Evolutionary conservation across 2,329 filamentous ascomycete genomes (phyloP).

Genomic region (Domatiomyces globalis): DNA sequence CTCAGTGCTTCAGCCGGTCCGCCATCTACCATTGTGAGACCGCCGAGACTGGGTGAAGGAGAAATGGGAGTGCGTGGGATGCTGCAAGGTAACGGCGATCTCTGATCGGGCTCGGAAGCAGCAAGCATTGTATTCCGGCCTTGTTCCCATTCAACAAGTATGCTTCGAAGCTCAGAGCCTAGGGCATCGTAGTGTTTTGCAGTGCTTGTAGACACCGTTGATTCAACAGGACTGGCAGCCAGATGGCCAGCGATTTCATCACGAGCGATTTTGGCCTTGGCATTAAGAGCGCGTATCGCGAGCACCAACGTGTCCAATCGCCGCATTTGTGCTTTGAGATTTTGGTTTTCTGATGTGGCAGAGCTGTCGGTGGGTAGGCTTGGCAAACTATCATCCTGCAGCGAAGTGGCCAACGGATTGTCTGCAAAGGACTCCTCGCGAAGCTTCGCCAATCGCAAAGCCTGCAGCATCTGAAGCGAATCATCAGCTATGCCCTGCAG

Average conservation of each 20-base stretch:
- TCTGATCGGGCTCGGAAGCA: constrained; percentile 32
- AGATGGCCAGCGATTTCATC: constrained; percentile 68
- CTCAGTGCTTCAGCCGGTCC: constrained; percentile 57
- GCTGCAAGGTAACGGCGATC: constrained; percentile 9
- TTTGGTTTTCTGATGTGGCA: constrained; percentile 54
- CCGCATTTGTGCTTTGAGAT: constrained; percentile 71
- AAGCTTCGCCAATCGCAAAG: constrained; percentile 1
- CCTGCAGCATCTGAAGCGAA: constrained; percentile 4
- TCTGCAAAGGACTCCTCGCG: neutral
- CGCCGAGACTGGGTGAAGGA: constrained; percentile 33
- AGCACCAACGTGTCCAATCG: constrained; percentile 80
- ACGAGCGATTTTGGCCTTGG: constrained; percentile 79
- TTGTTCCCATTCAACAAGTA: constrained; percentile 75
- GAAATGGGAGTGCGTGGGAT: constrained; percentile 27
- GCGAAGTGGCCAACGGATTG: neutral
- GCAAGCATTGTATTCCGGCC: constrained; percentile 71
- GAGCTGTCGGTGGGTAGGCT: neutral
- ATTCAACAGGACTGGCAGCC: constrained; percentile 48
- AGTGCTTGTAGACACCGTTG: constrained; percentile 62
- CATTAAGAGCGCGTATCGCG: constrained; percentile 80
- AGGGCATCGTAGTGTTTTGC: constrained; percentile 92
- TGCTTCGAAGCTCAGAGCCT: constrained; percentile 65
- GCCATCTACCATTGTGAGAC: constrained; percentile 37
- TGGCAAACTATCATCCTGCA: neutral
- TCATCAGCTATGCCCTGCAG: constrained; percentile 54